Conservation (phyloP, 2,329 filamentous ascomycete genomes). For the Leptosphaerulina australis region DNA sequence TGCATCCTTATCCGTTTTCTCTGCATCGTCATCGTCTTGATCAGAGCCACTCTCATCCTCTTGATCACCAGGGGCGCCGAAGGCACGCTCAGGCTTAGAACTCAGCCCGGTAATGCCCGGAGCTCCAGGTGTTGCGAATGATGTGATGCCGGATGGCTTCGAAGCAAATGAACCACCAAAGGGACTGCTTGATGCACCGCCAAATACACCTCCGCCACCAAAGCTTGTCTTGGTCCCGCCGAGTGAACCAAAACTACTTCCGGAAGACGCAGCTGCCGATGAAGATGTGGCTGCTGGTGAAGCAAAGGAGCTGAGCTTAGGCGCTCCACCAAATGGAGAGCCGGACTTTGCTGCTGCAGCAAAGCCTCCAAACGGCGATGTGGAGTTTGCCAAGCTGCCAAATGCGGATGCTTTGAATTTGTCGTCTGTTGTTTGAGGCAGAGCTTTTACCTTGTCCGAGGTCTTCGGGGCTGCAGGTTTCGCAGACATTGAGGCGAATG, state of each 20-base stretch:
- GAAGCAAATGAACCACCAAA: slow-evolving; percentile 36
- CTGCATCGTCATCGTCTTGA: slow-evolving; percentile 59
- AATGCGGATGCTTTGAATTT: slow-evolving; percentile 61
- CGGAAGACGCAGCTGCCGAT: slow-evolving; percentile 12
- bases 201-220: slow-evolving; percentile 49
- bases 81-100: slow-evolving; percentile 71
- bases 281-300: slow-evolving; percentile 25
- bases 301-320: slow-evolving; percentile 39
- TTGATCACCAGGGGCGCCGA: slow-evolving; percentile 71
- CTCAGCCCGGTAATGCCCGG: slow-evolving; percentile 54
- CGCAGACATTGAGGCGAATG: slow-evolving; percentile 54
- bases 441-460: slow-evolving; percentile 24
- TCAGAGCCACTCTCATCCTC: slow-evolving; percentile 57
- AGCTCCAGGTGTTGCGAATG: slow-evolving; percentile 70
- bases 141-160: slow-evolving; percentile 57
- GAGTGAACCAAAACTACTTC: slow-evolving; percentile 45
- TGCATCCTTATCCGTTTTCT: slow-evolving; percentile 26
- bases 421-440: slow-evolving; percentile 50
- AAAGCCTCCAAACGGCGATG: slow-evolving; percentile 46
- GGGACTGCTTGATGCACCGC: slow-evolving; percentile 48
- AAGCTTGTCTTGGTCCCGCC: slow-evolving; percentile 40
- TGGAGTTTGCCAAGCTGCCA: slow-evolving; percentile 49
- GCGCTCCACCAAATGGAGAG: slow-evolving; percentile 48
- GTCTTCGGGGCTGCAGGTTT: slow-evolving; percentile 41
- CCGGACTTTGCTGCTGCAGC: slow-evolving; percentile 21